Evolutionary conservation across 441 rosid species (phyloP), one percentile per base, ranked within the genome.

Genomic region (Syzygium syzygioides): DNA sequence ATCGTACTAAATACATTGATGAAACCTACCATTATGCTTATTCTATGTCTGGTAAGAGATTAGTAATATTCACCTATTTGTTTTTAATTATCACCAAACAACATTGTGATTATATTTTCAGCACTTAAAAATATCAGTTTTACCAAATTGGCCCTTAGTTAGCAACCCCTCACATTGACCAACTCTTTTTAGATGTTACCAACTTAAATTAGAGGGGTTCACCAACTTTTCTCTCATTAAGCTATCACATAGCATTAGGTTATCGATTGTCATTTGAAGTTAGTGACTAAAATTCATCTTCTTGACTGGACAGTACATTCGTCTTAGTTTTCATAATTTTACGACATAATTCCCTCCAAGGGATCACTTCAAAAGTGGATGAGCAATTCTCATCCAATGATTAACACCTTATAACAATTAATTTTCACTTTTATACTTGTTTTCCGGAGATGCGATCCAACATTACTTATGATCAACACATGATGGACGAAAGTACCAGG

Each of bases 161-260:
- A 62, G 68, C 68, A 62, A 7, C 34, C 68, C 15, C 68, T 62
- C 34, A n/a, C 0, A 7, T 62, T 62, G 14, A n/a, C 68, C 14
- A 62, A 62, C 68, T 62, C 19, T n/a, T 14, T 62, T 62, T 28
- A 60, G 68, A 28, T 17, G n/a, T 60, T 60, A 28, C 4, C 68
- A 60, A 60, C 2, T 30, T 14, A 28, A 68, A 68, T 34, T 19
- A 9, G 41, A 68, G 79, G 4, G 12, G 34, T 17, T 34, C 48
- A 19, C 48, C 79, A 19, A 34, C 14, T 1, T 34, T 19, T 68
- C 48, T 19, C 48, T 34, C 48, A 1, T 34, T 34, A 68, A 34
- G 37, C 34, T 19, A 4, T 68, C 1, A 19, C 0, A 19, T 68
- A 9, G 79, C 34, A 2, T 68, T 20, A 3, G 2, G 7, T 68